Conservation (phyloP, 805 yeast species). For the Hanseniaspora thailandica region DNA sequence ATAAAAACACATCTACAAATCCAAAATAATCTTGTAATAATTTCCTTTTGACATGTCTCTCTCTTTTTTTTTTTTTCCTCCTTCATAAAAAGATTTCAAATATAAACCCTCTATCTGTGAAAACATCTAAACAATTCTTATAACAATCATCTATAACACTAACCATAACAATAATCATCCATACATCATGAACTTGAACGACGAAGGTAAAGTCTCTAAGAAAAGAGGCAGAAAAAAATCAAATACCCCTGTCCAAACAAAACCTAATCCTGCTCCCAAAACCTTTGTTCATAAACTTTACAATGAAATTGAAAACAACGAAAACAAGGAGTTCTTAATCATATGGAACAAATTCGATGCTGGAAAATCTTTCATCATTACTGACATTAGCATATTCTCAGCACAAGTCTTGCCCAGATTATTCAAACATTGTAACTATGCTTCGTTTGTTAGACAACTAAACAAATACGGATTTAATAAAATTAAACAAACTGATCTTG, state of each 20-base stretch:
- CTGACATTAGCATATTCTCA: constrained; percentile 84
- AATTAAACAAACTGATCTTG: constrained; percentile 65
- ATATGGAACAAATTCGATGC: constrained; percentile 34
- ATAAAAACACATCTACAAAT: no score
- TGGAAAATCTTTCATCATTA: constrained; percentile 82
- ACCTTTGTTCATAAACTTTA: background rate
- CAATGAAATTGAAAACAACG: constrained; percentile 26
- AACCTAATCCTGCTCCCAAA: background rate
- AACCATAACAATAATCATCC: background rate
- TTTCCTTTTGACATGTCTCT: no score
- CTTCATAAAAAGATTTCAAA: background rate
- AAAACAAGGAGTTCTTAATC: background rate
- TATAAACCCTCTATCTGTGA: no score
- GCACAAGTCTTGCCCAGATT: constrained; percentile 79
- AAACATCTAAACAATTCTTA: no score
- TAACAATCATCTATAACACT: background rate
- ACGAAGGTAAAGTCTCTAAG: background rate
- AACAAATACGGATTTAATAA: constrained; percentile 97
- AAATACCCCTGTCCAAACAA: background rate
- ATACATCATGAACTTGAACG: background rate
- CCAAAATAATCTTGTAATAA: no score
- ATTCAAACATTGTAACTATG: constrained; percentile 89
- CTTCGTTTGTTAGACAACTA: constrained; percentile 86
- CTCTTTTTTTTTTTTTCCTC: background rate
- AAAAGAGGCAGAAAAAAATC: background rate